Conservation (phyloP, 345 rosid species). For the Linum trigynum region DNA sequence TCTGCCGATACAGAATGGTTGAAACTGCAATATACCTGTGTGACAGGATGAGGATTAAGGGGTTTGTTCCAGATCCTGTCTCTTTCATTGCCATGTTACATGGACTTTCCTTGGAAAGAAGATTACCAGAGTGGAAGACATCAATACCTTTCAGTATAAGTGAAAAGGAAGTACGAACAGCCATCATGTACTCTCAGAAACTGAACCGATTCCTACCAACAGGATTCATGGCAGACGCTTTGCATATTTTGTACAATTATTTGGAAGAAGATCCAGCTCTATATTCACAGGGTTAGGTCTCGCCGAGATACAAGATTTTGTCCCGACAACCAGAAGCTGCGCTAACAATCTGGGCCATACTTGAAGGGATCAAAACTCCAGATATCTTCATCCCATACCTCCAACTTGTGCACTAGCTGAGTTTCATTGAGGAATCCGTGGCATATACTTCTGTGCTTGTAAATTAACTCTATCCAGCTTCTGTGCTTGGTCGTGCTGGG, state of each 20-base stretch:
- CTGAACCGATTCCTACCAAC: slow-evolving; percentile 34
- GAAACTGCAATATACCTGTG: slow-evolving; percentile 45
- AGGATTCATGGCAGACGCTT: slow-evolving; percentile 39
- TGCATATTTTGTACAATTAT: slow-evolving; percentile 29
- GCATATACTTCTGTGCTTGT: no score
- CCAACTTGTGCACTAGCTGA: no score
- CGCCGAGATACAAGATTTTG: slow-evolving; percentile 12
- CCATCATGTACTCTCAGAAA: slow-evolving; percentile 35
- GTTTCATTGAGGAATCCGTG: no score
- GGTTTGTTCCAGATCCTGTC: slow-evolving; percentile 51
- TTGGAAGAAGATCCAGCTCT: slow-evolving; percentile 26
- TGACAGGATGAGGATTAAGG: slow-evolving; percentile 45
- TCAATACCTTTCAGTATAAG: slow-evolving; percentile 30
- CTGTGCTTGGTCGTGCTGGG: no score
- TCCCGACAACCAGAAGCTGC: neutral
- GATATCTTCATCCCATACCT: no score
- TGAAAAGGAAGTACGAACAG: slow-evolving; percentile 37
- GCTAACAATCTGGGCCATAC: neutral
- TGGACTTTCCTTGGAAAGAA: slow-evolving; percentile 53
- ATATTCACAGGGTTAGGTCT: slow-evolving; percentile 17
- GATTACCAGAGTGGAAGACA: slow-evolving; percentile 46
- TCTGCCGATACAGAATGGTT: slow-evolving; percentile 59
- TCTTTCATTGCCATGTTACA: slow-evolving; percentile 50
- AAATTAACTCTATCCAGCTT: no score
- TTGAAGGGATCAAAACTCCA: neutral